These are phyloP conservation scores for Fusarium staphyleae DNA, from an alignment of 2,329 filamentous ascomycete genomes.

Conservation along the genomic window DNA sequence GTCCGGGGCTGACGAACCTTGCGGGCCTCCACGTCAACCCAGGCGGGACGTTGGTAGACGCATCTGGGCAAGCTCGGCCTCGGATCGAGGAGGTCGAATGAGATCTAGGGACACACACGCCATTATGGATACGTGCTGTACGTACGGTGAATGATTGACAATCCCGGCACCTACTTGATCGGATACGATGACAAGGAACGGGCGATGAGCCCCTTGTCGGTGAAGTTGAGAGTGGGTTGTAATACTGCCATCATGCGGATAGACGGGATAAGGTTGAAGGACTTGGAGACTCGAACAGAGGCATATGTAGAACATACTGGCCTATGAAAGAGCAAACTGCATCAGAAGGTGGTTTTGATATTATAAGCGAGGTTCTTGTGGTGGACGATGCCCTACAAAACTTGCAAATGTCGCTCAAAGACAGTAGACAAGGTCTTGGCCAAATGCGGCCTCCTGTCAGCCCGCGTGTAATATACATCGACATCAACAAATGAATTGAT, in stretches of 20 bases:
- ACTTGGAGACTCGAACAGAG: conserved; percentile 8
- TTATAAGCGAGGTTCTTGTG: too few species aligned
- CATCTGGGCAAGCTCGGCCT: conserved; percentile 45
- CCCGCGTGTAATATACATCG: too few species aligned
- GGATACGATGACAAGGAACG: conserved; percentile 26
- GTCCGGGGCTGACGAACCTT: conserved; percentile 43
- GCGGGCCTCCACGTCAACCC: conserved; percentile 51
- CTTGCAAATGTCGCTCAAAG: too few species aligned
- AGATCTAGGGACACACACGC: conserved; percentile 19
- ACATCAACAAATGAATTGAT: too few species aligned
- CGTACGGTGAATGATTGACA: conserved; percentile 27
- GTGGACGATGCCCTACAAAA: too few species aligned
- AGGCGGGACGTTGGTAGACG: conserved; percentile 35
- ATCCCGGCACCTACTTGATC: conserved; percentile 36
- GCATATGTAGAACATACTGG: background rate
- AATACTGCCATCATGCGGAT: conserved; percentile 18
- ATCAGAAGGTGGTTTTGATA: background rate
- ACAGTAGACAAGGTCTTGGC: too few species aligned
- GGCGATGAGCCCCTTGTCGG: conserved; percentile 14
- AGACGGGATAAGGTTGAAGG: background rate
- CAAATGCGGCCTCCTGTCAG: background rate
- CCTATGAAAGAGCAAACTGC: background rate
- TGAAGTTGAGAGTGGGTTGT: conserved; percentile 23
- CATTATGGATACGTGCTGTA: conserved; percentile 22
- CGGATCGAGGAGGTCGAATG: conserved; percentile 69